Evolutionary conservation across 1,284 basidiomycete species (phyloP).

Genomic region (Hypsizygus ulmarius): DNA sequence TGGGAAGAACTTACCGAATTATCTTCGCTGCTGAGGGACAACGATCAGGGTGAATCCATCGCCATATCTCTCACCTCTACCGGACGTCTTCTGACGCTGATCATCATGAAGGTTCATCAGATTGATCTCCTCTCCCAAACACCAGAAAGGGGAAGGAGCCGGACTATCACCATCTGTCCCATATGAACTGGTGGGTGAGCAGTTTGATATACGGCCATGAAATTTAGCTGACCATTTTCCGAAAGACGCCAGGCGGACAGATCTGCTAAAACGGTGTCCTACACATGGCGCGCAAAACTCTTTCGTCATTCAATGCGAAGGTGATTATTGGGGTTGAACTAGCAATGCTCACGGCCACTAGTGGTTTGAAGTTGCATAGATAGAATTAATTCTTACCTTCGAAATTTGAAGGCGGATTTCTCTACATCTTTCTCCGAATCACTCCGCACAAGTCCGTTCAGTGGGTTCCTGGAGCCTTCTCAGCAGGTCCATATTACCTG

Average conservation of each 20-base stretch:
- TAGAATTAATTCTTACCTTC: too few relatives aligned
- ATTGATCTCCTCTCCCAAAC: conserved; percentile 30
- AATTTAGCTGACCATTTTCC: background rate
- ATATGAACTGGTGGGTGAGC: conserved; percentile 16
- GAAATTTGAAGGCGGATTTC: too few relatives aligned
- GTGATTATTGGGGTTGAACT: too few relatives aligned
- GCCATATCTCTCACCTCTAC: conserved; percentile 3
- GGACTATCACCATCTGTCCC: conserved; percentile 9
- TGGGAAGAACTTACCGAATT: conserved; percentile 34
- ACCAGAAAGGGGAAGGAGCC: conserved; percentile 16
- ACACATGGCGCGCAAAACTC: too few relatives aligned
- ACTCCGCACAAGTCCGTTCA: background rate
- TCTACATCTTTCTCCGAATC: background rate
- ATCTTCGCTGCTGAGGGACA: conserved; percentile 32
- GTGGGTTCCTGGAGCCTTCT: too few relatives aligned
- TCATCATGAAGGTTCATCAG: conserved; percentile 21
- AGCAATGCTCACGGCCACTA: too few relatives aligned
- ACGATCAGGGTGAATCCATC: conserved; percentile 29
- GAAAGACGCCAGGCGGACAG: conserved; percentile 12
- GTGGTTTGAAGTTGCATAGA: too few relatives aligned
- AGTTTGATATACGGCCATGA: background rate
- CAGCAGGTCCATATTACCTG: too few relatives aligned
- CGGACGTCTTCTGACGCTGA: background rate
- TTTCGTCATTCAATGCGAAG: too few relatives aligned
- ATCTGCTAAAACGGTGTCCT: conserved; percentile 11